Evolutionary conservation across 495 filamentous ascomycete species (phyloP).

Genomic region (Extremus antarcticus): DNA sequence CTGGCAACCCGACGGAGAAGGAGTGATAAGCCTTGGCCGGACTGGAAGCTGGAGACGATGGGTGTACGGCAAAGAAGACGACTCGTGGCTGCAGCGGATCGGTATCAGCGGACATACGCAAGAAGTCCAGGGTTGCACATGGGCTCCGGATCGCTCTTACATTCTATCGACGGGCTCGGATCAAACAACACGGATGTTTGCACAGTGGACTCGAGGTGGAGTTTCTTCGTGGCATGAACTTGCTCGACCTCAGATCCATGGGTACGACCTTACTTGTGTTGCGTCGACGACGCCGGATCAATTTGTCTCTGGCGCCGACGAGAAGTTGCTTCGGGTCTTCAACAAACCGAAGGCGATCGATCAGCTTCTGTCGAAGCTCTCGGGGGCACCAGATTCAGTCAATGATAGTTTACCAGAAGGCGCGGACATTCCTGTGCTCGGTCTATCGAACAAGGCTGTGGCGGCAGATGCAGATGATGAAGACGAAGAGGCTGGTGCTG

Average conservation of each 20-base stretch:
- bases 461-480: slow-evolving; percentile 45
- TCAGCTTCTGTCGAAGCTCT: slow-evolving; percentile 55
- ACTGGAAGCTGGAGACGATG: slow-evolving; percentile 91
- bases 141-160: slow-evolving; percentile 75
- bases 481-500: slow-evolving; percentile 28
- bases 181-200: slow-evolving; percentile 88
- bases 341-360: slow-evolving; percentile 80
- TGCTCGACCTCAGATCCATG: slow-evolving; percentile 91
- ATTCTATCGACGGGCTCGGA: slow-evolving; percentile 81
- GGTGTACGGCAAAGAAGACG: slow-evolving; percentile 43
- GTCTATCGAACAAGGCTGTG: slow-evolving; percentile 90
- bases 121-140: slow-evolving; percentile 66
- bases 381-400: slow-evolving; percentile 33
- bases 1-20: slow-evolving; percentile 70
- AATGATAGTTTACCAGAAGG: slow-evolving; percentile 60
- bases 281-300: slow-evolving; percentile 55
- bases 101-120: slow-evolving; percentile 78
- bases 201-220: slow-evolving; percentile 58
- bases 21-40: slow-evolving; percentile 70
- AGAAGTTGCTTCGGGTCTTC: slow-evolving; percentile 93
- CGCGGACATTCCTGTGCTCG: slow-evolving; percentile 86
- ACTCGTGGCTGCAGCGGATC: slow-evolving; percentile 62
- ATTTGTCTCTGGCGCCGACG: slow-evolving; percentile 94
- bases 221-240: slow-evolving; percentile 81
- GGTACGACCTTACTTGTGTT: slow-evolving; percentile 94